Evolutionary conservation across 2,329 filamentous ascomycete genomes (phyloP).

Genomic region (Penicillium sumatraense): DNA sequence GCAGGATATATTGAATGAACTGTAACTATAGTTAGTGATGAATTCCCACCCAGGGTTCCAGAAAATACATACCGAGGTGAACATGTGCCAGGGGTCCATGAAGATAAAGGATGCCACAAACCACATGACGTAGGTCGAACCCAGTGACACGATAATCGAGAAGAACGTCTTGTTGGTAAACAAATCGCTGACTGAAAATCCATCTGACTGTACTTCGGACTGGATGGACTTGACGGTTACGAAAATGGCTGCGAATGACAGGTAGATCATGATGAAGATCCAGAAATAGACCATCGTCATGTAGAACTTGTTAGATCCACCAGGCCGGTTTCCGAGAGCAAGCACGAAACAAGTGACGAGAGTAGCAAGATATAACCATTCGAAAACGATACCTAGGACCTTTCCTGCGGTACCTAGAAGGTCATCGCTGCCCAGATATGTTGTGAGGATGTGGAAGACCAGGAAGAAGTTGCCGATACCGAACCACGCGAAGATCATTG

Average conservation of each 20-base stretch:
- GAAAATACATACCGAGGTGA: no score
- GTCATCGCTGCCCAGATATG: constrained; percentile 71
- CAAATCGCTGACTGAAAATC: constrained; percentile 72
- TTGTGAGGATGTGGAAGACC: constrained; percentile 95
- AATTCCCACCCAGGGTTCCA: no score
- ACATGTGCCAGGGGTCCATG: constrained; percentile 99
- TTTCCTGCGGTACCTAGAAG: constrained; percentile 78
- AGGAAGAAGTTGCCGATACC: constrained; percentile 98
- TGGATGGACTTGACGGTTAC: constrained; percentile 89
- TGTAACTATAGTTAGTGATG: constrained; percentile 38
- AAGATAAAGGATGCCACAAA: constrained; percentile 89
- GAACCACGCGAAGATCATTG: constrained; percentile 99
- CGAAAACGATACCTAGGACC: constrained; percentile 85
- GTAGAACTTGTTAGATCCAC: constrained; percentile 92
- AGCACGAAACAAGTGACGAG: constrained; percentile 94
- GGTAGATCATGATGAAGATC: constrained; percentile 91
- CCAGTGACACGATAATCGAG: constrained; percentile 88
- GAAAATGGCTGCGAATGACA: constrained; percentile 93
- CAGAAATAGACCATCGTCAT: constrained; percentile 99
- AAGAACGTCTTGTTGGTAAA: constrained; percentile 91
- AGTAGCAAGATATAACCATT: constrained; percentile 93
- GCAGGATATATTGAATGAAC: constrained; percentile 89
- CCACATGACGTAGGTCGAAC: constrained; percentile 93
- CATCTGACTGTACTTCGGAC: constrained; percentile 63
- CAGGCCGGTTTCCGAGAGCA: constrained; percentile 89